Evolutionary conservation across 2,329 filamentous ascomycete species (phyloP), one percentile per base, ranked within the genome.

Genomic region (Pseudogymnoascus sp.): DNA sequence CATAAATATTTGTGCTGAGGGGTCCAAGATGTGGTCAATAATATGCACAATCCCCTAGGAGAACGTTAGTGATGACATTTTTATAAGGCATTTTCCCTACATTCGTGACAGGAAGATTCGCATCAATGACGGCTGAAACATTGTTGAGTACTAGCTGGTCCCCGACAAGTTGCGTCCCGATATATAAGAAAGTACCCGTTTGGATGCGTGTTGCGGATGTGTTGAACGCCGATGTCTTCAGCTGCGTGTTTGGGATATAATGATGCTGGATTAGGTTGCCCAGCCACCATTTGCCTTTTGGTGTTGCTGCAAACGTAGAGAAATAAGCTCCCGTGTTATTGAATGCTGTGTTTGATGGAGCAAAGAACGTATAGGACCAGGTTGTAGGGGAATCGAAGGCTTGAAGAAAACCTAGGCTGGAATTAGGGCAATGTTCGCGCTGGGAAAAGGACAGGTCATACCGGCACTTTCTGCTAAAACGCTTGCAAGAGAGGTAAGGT

Each of bases 331-430:
- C 69, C 0, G 70, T 73, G 31, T 71, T 65, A 14, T 68, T 66
- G 55, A 74, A 73, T 8, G 71, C 71, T 2, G 66, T 65, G 37
- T 73, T 68, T 1, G 68, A 71, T 3, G 70, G 70, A 2, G 70
- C 72, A 52, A 73, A 73, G 62, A 73, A 72, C 23, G 69, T 73
- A 49, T 69, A 74, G 16, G 68, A 66, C 68, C 68, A 73, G 0
- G 63, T 66, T 1, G 69, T 64, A 7, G 61, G 59, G 2, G 70
- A 72, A 55, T 68, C 63, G 59, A 74, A 73, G 5, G 71, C 71
- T 41, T 70, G 61, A 6, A 45, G 8, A 58, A 74, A 74, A 4
- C 71, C 72, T 67, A 8, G 60, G 19, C 43, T 19, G 37, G 49
- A 19, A 63, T 43, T 43, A 21, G 19, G 19, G 4, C 39, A 12